Percentiles rank a stretch among this genome's conserved stretches.
phyloP scores from a whole-genome alignment of 306 rosid genomes.

The Oxytropis ochrocephala region DNA sequence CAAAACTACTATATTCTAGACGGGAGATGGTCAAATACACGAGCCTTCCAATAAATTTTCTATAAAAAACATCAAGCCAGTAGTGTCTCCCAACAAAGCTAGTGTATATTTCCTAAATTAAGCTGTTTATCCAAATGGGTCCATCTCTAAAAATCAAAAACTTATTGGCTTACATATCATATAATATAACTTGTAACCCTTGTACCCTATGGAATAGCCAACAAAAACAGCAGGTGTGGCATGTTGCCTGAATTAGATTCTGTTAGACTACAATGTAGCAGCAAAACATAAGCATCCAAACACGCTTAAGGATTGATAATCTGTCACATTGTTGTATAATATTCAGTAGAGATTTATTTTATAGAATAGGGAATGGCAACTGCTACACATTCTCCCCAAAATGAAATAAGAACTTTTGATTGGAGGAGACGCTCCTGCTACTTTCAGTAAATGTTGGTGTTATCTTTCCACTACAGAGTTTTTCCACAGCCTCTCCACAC shows the following conservation, averaged over 20 bases:
- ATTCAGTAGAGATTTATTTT: not conserved
- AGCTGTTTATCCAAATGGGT: too few relatives aligned
- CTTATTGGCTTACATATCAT: too few relatives aligned
- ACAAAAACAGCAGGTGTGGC: too few relatives aligned
- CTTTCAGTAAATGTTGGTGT: not conserved
- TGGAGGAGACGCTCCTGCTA: not conserved
- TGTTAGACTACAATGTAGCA: not conserved
- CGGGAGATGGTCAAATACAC: not conserved
- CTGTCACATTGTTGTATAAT: not conserved
- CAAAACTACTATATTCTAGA: not conserved
- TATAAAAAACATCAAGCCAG: not conserved
- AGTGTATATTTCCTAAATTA: too few relatives aligned
- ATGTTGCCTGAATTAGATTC: too few relatives aligned
- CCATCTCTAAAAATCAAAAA: too few relatives aligned
- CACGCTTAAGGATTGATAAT: too few relatives aligned
- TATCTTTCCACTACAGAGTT: not conserved
- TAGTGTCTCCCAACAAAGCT: too few relatives aligned
- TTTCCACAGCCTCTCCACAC: too few relatives aligned
- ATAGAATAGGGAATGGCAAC: not conserved
- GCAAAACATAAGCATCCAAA: not conserved
- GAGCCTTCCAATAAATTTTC: not conserved
- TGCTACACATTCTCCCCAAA: not conserved
- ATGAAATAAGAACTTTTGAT: not conserved
- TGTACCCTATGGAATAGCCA: too few relatives aligned
- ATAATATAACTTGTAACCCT: too few relatives aligned